A percentile compares a stretch with the other conserved stretches of the same genome.
phyloP scores from a whole-genome alignment of 1,284 basidiomycete species.

The Trichosporon sp. region DNA sequence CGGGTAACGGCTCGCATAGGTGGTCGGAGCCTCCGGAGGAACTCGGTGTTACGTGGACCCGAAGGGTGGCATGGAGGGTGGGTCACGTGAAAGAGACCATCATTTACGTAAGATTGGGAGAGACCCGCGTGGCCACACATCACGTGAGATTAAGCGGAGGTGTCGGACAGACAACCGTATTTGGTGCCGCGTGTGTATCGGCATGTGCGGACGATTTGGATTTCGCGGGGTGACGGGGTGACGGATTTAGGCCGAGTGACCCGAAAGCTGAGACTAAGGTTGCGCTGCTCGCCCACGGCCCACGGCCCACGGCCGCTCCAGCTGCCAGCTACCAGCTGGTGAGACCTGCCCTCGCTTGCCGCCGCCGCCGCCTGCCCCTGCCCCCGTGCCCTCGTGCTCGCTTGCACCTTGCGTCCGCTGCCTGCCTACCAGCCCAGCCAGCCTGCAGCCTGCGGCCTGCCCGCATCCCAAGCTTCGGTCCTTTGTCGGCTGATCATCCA shows the following conservation, averaged over 20 bases:
- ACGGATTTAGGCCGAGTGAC: neutral
- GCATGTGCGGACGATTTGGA: neutral
- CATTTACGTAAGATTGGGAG: neutral
- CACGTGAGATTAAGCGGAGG: neutral
- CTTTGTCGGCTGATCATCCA: slow-evolving; percentile 6
- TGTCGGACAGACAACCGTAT: neutral
- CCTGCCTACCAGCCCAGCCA: too few species aligned
- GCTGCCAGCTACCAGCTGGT: too few species aligned
- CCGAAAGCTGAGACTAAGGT: neutral
- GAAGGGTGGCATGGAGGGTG: neutral
- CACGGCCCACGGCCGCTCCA: neutral
- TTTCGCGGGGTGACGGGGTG: neutral
- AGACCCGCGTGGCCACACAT: neutral
- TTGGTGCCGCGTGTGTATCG: neutral
- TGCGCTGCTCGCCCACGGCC: neutral
- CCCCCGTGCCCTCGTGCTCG: neutral
- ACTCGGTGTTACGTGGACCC: neutral
- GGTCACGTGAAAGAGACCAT: neutral
- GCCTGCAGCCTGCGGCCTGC: neutral
- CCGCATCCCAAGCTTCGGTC: neutral
- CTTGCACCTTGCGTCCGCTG: neutral
- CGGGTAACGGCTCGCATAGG: neutral
- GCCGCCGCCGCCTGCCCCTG: neutral
- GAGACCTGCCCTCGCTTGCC: neutral
- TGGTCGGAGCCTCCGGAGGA: neutral